Conservation (phyloP, 345 rosid genomes). For the Brassica cretica region DNA sequence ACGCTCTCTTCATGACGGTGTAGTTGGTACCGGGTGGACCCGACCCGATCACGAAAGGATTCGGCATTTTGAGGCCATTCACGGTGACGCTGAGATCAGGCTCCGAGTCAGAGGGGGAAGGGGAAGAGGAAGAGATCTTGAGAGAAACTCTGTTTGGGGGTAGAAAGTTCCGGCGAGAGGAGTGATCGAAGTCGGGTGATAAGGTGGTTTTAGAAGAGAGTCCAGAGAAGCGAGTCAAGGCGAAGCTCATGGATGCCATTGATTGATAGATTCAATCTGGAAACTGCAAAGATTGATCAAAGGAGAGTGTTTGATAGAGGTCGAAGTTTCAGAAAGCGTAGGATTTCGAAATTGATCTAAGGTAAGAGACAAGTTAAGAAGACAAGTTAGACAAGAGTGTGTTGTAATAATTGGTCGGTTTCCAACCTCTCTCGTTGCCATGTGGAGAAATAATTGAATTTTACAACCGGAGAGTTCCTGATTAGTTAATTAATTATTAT, state of each 20-base stretch:
- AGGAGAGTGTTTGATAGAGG: conserved; percentile 30
- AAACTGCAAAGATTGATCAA: conserved; percentile 39
- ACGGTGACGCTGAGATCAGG: conserved; percentile 92
- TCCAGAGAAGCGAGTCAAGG: conserved; percentile 48
- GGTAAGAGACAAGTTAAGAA: neutral
- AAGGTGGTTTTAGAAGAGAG: conserved; percentile 36
- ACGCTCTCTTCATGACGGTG: conserved; percentile 95
- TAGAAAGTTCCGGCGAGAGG: conserved; percentile 35
- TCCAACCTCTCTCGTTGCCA: conserved; percentile 16
- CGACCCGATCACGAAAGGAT: conserved; percentile 94
- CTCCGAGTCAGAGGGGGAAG: no score
- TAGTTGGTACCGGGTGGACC: conserved; percentile 99
- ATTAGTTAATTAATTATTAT: no score
- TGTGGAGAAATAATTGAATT: conserved; percentile 29
- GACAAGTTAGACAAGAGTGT: conserved; percentile 10
- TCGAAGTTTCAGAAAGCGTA: neutral
- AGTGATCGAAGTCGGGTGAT: conserved; percentile 36
- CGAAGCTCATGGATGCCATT: conserved; percentile 62
- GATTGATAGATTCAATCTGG: conserved; percentile 60
- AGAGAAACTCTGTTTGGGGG: conserved; percentile 56
- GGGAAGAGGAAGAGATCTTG: conserved; percentile 54
- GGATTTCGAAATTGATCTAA: neutral
- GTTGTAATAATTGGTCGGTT: conserved; percentile 28
- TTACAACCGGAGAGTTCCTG: neutral
- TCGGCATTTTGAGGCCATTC: conserved; percentile 85